phyloP scores from a whole-genome alignment of 139 green algal genomes.

The Chlorella ohadii region DNA sequence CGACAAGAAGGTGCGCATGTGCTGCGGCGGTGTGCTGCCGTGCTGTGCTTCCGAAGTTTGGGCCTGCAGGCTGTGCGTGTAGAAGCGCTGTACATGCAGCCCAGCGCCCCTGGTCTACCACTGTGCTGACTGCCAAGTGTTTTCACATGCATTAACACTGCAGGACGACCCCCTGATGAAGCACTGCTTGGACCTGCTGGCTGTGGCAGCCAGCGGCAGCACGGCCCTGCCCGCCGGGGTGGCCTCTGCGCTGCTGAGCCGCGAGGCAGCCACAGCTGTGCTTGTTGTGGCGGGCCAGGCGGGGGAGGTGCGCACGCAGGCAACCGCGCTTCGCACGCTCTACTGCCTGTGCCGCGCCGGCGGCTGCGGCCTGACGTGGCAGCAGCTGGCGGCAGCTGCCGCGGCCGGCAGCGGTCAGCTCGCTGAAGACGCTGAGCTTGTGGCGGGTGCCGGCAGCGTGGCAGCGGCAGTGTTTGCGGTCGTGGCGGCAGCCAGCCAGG shows the following conservation, averaged over 20 bases:
- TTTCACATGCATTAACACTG: no score
- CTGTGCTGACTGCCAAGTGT: no score
- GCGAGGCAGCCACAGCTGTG: conserved; percentile 9
- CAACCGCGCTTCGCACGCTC: conserved; percentile 15
- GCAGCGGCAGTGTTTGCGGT: neutral
- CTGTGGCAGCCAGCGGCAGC: neutral
- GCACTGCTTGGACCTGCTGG: conserved; percentile 25
- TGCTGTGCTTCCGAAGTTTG: no score
- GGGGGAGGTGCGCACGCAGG: neutral
- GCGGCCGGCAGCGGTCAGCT: neutral
- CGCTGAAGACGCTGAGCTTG: neutral
- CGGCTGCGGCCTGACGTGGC: conserved; percentile 26
- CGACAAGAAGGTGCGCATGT: conserved; percentile 10
- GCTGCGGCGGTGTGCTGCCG: no score
- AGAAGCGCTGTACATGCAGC: no score
- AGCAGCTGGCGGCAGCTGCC: neutral
- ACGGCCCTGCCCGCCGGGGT: neutral
- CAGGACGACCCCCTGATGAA: conserved; percentile 29
- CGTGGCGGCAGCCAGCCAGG: neutral
- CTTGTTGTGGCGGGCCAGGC: conserved; percentile 2
- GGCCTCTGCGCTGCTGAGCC: conserved; percentile 13
- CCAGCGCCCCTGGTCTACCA: no score
- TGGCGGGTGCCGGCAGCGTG: neutral
- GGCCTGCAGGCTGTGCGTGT: no score
- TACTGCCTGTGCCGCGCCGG: conserved; percentile 16